Evolutionary conservation across 2,329 filamentous ascomycete species (phyloP), one percentile per base, ranked within the genome.

Genomic region (Juglanconis oblonga): DNA sequence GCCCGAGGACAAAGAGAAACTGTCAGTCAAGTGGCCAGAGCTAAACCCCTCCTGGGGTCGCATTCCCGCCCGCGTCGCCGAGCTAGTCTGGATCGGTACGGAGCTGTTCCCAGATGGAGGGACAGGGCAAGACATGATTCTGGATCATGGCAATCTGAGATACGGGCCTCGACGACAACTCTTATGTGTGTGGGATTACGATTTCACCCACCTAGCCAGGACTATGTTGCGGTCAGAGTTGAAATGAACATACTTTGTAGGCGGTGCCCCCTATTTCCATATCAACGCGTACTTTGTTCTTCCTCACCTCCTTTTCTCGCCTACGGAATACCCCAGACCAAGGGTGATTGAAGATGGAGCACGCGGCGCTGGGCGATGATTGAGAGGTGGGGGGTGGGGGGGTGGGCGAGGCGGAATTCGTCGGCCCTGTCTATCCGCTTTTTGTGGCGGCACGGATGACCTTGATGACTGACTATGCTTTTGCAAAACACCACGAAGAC

Each of bases 31-130:
- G 24, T 14, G 42, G 42, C 32, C 32, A 36, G 24, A 32, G 49
- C 49, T 52, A 52, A 52, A 33, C 49, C 49, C n/a, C n/a, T 29
- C 49, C 49, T n/a, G 49, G 49, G 35, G 35, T 33, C 38, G 52
- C 29, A 45, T 0, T 81, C 78, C 59, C 71, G 68, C 13, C 82
- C 79, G 0, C 71, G 79, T 0, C 83, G 79, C 60, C 72, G 79
- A 0, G 79, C 78, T 0, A 70, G 68, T 0, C 64, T 67, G 3
- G 78, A 81, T 48, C 79, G 82, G 64, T 71, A 69, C 2, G 52
- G 38, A 44, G 33, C 38, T 38, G 45, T 54, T 54, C 45, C 40
- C 52, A 42, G 40, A 44, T 33, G 31, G 52, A 54, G 52, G 52
- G 52, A 40, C 52, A 45, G 52, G 36, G 52, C 40, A 33, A 54